Evolutionary conservation across 176 grass and related monocot genomes (phyloP).

Genomic region (Leersia perrieri): DNA sequence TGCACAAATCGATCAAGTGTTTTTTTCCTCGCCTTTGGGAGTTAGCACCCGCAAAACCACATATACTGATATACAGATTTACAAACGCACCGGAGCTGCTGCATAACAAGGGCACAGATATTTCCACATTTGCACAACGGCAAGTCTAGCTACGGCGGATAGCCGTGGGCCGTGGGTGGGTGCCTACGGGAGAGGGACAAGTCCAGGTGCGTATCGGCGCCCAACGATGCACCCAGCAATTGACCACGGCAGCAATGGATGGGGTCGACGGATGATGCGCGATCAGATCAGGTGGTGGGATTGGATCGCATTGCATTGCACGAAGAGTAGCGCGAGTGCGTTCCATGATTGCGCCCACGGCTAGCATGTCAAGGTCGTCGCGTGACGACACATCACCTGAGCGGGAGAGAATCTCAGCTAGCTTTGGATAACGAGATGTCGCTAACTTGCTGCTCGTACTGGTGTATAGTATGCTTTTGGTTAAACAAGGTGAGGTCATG

Average conservation of each 20-base stretch:
- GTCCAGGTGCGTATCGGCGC: not conserved
- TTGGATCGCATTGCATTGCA: not conserved
- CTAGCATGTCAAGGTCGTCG: not conserved
- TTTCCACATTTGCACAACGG: not conserved
- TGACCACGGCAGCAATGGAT: not conserved
- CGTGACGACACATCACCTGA: slow-evolving; percentile 5
- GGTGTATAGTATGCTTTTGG: not conserved
- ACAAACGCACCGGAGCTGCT: no score
- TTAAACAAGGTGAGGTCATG: not conserved
- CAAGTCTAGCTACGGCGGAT: not conserved
- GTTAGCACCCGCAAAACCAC: no score
- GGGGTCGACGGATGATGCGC: slow-evolving; percentile 9
- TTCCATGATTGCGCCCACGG: slow-evolving; percentile 7
- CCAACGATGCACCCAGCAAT: not conserved
- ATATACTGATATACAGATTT: no score
- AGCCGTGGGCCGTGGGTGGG: no score
- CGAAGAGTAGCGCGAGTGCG: not conserved
- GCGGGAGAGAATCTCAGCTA: not conserved
- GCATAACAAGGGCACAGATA: no score
- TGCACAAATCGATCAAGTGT: no score
- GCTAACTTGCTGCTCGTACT: not conserved
- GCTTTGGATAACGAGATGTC: not conserved
- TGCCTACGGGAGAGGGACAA: not conserved
- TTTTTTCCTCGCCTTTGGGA: no score
- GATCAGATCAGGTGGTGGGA: not conserved